Conservation (phyloP, 306 rosid species). For the Prunus padus region DNA sequence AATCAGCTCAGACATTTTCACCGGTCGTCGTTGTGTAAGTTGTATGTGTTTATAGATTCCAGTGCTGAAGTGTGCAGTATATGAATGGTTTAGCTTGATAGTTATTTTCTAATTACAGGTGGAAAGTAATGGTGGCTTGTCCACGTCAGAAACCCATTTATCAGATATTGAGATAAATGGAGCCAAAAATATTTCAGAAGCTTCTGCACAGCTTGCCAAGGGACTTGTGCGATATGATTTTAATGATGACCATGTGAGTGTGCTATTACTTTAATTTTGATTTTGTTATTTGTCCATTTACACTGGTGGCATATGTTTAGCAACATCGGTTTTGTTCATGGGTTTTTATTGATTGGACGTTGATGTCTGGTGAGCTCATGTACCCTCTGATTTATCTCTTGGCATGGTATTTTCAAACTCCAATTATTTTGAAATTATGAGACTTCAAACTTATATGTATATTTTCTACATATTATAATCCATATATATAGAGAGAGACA, state of each 20-base stretch:
- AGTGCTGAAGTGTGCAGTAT: conserved; percentile 41
- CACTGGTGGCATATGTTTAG: background rate
- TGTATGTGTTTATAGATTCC: conserved; percentile 84
- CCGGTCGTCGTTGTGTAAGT: conserved; percentile 98
- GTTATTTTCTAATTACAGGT: conserved; percentile 50
- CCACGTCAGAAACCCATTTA: conserved; percentile 35
- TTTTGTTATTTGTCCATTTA: background rate
- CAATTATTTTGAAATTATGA: conserved; percentile 1
- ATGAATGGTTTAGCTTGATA: conserved; percentile 48
- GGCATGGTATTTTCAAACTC: background rate
- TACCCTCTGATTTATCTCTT: background rate
- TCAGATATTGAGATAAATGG: conserved; percentile 35
- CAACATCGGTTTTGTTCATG: background rate
- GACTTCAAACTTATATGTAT: background rate
- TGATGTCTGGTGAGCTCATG: background rate
- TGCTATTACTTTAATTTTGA: background rate
- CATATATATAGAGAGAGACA: background rate
- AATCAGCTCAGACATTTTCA: conserved; percentile 33
- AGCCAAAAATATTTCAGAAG: conserved; percentile 38
- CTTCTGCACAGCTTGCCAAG: conserved; percentile 33
- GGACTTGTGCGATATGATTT: conserved; percentile 55
- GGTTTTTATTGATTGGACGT: conserved; percentile 6
- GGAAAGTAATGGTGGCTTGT: conserved; percentile 44
- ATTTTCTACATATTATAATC: background rate
- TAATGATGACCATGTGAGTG: conserved; percentile 73